Conservation (phyloP, 345 rosid species). For the Rhodamnia rubescens region DNA sequence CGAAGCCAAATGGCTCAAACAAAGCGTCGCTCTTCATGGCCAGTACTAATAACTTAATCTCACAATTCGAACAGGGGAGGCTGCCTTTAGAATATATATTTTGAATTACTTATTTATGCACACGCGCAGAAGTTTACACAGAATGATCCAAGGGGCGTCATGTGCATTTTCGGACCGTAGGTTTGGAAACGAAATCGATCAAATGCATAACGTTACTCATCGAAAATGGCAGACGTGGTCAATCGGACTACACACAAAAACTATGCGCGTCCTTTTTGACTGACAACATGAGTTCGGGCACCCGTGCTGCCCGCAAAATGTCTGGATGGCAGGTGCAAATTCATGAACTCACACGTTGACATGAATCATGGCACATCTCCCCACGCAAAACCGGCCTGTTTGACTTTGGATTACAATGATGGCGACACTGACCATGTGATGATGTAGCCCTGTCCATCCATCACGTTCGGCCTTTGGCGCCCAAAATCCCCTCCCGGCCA, state of each 20-base stretch:
- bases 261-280: not conserved
- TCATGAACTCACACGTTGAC: not conserved
- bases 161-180: not conserved
- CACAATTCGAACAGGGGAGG: not conserved
- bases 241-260: not conserved
- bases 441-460: not conserved
- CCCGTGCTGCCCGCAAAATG: not conserved
- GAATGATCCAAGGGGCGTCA: not conserved
- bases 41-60: not conserved
- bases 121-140: not conserved
- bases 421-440: not conserved
- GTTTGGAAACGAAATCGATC: not conserved
- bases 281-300: not conserved
- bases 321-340: not conserved
- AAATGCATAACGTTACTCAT: not conserved
- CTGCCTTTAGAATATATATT: not conserved
- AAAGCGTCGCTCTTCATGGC: not conserved
- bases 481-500: not conserved
- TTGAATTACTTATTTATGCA: not conserved
- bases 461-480: not conserved
- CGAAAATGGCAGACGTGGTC: not conserved
- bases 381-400: not conserved
- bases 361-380: not conserved
- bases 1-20: not conserved
- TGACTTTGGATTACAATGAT: not conserved